These are phyloP conservation scores for Fusarium sp. DNA, from an alignment of 2,329 filamentous ascomycete species.

Conservation along the genomic window DNA sequence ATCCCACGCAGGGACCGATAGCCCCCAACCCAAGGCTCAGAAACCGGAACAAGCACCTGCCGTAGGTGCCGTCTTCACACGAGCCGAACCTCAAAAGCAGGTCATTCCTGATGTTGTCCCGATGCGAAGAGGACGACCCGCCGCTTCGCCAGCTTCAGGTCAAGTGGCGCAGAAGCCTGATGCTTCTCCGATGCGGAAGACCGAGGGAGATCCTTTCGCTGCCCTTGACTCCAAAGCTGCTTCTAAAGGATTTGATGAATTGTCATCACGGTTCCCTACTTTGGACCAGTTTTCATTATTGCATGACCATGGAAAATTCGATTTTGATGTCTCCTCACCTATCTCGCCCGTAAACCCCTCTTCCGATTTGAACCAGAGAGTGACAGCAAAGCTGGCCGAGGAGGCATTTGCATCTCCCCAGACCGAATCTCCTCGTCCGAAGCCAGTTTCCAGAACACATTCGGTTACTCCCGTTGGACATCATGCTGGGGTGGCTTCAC, in stretches of 20 bases:
- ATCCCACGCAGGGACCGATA: conserved; percentile 68
- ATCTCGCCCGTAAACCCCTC: conserved; percentile 62
- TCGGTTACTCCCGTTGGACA: conserved; percentile 49
- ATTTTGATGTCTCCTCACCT: conserved; percentile 75
- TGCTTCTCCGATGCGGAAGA: conserved; percentile 73
- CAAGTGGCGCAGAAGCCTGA: conserved; percentile 62
- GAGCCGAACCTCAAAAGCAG: conserved; percentile 77
- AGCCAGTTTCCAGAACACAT: conserved; percentile 47
- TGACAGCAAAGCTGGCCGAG: conserved; percentile 83
- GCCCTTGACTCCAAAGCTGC: conserved; percentile 77
- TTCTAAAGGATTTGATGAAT: conserved; percentile 75
- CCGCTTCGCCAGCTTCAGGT: conserved; percentile 53
- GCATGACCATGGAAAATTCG: conserved; percentile 88
- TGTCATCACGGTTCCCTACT: conserved; percentile 87
- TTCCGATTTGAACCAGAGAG: conserved; percentile 68
- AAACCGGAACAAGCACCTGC: conserved; percentile 68
- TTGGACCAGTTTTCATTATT: conserved; percentile 93
- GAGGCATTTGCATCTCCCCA: conserved; percentile 77
- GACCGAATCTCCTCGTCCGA: conserved; percentile 34
- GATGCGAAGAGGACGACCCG: conserved; percentile 86
- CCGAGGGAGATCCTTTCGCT: conserved; percentile 86
- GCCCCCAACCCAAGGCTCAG: conserved; percentile 67
- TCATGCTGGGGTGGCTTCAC: conserved; percentile 39
- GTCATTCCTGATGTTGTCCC: conserved; percentile 89
- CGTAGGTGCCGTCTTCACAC: conserved; percentile 84